Base-by-base conservation (phyloP, 768 basidiomycete species). In the Psilocybe azurescens region DNA sequence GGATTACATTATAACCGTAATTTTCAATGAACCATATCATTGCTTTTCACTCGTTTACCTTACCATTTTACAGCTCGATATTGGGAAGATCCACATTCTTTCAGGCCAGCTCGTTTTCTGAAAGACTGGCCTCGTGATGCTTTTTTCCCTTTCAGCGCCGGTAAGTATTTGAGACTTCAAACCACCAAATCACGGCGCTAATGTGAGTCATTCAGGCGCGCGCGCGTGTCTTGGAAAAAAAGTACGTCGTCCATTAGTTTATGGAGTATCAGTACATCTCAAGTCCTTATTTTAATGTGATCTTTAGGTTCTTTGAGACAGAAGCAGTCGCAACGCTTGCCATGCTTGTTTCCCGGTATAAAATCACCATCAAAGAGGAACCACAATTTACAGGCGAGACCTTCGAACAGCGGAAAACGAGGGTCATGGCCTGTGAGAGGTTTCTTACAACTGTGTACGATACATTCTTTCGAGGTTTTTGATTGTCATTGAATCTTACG, bases 81-180 rank as follows among this genome's bases (percentile, higher is more conserved):
- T 66, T 87, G 86, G 85, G 70, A 81, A 53, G 78, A 86, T 50
- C 85, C 86, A 3, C 63, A 81, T 36, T 65, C 65, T 8, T 87
- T 86, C 70, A 77, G 75, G 44, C 75, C 75, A 24, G 75, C 76
- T 29, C 77, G 85, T 6, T 86, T 86, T 73, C 70, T 85, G 16
- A 77, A 75, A 38, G 80, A 85, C 51, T 87, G 82, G 79, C 78
- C 81, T 20, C 75, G 69, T 36, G 84, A 86, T 65, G 86, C 85
- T 0, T 86, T 85, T 67, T 39, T 83, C 24, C 83, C 85, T 4
- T 86, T 86, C 67, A 83, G 80, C 57, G 74, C 69, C 49, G 83
- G 83, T 75, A 51, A 20, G n/a, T 32, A 44, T 14, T 18, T 24
- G 5, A 11, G 14, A 46, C 3, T 13, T 49, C 6, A 24, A 24